Evolutionary conservation across 768 basidiomycete genomes (phyloP).

Genomic region (Dentipellis fragilis): DNA sequence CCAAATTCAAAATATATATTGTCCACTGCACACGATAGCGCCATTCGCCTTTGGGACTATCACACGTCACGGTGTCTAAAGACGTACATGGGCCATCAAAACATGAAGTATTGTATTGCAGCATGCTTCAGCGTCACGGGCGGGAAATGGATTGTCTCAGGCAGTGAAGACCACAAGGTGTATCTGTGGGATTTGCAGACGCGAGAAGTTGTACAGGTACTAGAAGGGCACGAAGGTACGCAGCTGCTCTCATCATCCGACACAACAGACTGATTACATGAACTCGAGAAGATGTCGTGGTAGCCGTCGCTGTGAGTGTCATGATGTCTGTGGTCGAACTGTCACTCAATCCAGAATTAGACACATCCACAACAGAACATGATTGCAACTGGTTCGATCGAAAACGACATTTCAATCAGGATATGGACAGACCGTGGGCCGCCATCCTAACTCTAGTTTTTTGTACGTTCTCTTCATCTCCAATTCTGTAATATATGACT

Average conservation of each 20-base stretch:
- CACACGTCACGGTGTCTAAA: conserved; percentile 85
- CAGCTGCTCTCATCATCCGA: not conserved
- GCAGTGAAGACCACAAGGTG: conserved; percentile 83
- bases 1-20: conserved; percentile 94
- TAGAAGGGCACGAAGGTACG: conserved; percentile 66
- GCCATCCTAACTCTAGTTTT: not conserved
- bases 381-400: conserved; percentile 83
- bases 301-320: conserved; percentile 61
- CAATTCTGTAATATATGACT: not conserved
- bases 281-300: conserved; percentile 48
- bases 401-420: conserved; percentile 71
- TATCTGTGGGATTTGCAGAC: conserved; percentile 90
- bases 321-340: conserved; percentile 2
- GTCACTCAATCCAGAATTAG: conserved; percentile 25
- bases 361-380: conserved; percentile 81
- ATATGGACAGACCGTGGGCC: conserved; percentile 60
- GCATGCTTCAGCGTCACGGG: conserved; percentile 80
- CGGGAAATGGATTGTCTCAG: conserved; percentile 85
- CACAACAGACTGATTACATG: not conserved
- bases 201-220: conserved; percentile 71
- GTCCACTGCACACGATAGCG: conserved; percentile 87
- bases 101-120: conserved; percentile 76
- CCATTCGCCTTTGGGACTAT: conserved; percentile 93
- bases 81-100: conserved; percentile 78
- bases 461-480: not conserved